phyloP scores from a whole-genome alignment of 179 eudicot species.

The Sideroxylon spinosum region DNA sequence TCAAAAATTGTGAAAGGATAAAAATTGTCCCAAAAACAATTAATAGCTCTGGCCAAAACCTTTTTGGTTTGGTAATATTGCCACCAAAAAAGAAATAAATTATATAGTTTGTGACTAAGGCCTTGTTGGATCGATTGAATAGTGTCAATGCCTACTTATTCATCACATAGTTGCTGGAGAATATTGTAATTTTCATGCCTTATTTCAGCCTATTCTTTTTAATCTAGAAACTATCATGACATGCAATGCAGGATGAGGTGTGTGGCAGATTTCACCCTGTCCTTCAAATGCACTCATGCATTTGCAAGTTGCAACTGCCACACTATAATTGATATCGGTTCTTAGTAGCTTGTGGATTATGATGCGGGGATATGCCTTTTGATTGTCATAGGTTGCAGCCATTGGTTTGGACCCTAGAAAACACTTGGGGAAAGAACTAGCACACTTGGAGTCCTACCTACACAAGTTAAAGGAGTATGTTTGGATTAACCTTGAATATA shows the following conservation, averaged over 20 bases:
- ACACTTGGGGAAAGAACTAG: constrained; percentile 86
- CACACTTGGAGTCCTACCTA: constrained; percentile 51
- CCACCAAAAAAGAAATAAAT: too few relatives aligned
- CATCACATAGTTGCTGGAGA: neutral
- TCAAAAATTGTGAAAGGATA: too few relatives aligned
- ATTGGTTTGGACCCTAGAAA: constrained; percentile 82
- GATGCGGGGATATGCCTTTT: constrained; percentile 3
- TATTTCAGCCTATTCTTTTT: neutral
- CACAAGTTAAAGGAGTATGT: constrained; percentile 74
- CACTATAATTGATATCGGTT: neutral
- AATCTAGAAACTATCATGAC: neutral
- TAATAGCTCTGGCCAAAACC: too few relatives aligned
- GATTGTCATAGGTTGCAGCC: constrained; percentile 74
- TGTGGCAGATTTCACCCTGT: neutral
- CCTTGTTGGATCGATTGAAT: too few relatives aligned
- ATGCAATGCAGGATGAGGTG: neutral
- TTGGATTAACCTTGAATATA: neutral
- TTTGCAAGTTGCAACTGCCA: constrained; percentile 6
- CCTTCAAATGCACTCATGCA: neutral
- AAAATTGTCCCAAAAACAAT: too few relatives aligned
- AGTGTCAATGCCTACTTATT: neutral
- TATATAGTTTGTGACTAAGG: too few relatives aligned
- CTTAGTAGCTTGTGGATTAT: constrained; percentile 6
- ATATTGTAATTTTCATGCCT: neutral
- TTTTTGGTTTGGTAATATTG: too few relatives aligned